Evolutionary conservation across 2,329 filamentous ascomycete species (phyloP), one percentile per base, ranked within the genome.

Genomic region (Neopestalotiopsis sp.): DNA sequence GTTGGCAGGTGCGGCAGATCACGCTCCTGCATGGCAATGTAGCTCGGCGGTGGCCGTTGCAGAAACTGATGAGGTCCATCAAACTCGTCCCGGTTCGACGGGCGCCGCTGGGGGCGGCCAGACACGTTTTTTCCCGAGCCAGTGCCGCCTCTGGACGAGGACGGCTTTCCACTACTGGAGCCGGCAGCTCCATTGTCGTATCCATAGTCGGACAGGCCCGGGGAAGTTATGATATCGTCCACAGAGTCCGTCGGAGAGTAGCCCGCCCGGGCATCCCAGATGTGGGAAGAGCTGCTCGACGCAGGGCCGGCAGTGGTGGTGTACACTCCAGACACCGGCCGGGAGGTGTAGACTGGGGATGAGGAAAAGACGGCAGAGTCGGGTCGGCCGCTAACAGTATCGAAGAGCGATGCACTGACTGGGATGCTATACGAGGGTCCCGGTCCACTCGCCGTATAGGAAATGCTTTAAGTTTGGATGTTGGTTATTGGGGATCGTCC

Each of bases 41-140:
- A 90, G 72, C 91, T 89, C 67, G 90, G 86, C 28, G 91, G 86
- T 53, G 93, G 93, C 61, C 90, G 88, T 72, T 93, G 90, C 72
- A 97, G 85, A 73, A 94, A 91, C 79, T 97, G 94, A 74, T 94
- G 92, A 9, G 94, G 93, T 2, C 94, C 94, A 81, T 96, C 94
- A 81, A 97, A 97, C 81, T 96, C 94, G 84, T 97, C 94, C 70
- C 94, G 88, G 82, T 95, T 95, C 57, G 92, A 93, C 32, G 92
- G 90, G 38, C 92, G 88, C 74, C 92, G 87, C 77, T 93, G 91
- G 17, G 87, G 82, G 56, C 85, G 83, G 59, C 59, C 59, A 10
- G 34, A 38, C 6, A 38, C 34, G 65, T 81, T 79, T 75, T 88
- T 88, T 65, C 82, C 81, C 63, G 79, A 80, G 57, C 79, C 77